phyloP scores from a whole-genome alignment of 2,329 filamentous ascomycete species.

The Tolypocladium nubicola region DNA sequence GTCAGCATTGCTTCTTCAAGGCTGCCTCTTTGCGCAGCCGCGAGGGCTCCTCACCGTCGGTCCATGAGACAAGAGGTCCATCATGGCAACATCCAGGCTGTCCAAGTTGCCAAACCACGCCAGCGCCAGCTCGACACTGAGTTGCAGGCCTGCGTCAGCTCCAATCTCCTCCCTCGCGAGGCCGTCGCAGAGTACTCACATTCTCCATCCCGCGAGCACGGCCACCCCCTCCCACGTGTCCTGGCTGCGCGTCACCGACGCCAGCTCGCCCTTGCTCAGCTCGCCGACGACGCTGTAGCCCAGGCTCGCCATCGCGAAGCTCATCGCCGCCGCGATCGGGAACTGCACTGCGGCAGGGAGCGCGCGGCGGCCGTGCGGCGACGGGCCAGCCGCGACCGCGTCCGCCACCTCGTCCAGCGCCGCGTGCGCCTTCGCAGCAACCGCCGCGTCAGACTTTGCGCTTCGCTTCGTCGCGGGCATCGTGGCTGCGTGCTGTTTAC shows the following conservation, averaged over 20 bases:
- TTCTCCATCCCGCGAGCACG: conserved; percentile 40
- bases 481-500: neutral
- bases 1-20: neutral
- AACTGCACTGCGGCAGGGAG: conserved; percentile 38
- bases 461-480: conserved; percentile 14
- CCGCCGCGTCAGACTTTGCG: conserved; percentile 5
- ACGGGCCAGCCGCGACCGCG: neutral
- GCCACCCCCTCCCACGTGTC: conserved; percentile 53
- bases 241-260: conserved; percentile 51
- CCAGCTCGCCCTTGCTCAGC: conserved; percentile 55
- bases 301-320: conserved; percentile 50
- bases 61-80: conserved; percentile 61
- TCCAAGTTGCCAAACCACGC: conserved; percentile 69
- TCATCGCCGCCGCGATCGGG: conserved; percentile 40
- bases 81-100: conserved; percentile 55
- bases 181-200: conserved; percentile 30
- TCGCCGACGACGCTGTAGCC: conserved; percentile 53
- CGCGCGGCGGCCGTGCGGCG: conserved; percentile 8
- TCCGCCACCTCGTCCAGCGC: conserved; percentile 5
- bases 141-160: neutral
- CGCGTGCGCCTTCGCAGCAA: conserved; percentile 8
- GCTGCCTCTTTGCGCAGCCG: neutral
- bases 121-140: conserved; percentile 56
- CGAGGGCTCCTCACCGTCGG: conserved; percentile 42
- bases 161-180: too few species aligned